Conservation (phyloP, 1,139 yeast genomes). For the Yamadazyma songkhlaensis region DNA sequence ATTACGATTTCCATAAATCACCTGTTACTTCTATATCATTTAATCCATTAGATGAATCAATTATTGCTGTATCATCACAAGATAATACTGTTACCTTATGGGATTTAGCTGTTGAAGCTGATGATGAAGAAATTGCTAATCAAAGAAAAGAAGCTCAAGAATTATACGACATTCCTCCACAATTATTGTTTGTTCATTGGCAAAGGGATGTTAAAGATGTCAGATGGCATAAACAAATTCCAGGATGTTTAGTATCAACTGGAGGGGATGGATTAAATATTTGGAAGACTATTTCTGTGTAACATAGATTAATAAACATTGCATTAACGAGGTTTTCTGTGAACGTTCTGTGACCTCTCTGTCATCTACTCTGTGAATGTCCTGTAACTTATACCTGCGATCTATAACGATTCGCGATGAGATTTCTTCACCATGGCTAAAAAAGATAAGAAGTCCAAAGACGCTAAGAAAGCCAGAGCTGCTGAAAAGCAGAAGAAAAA, state of each 20-base stretch:
- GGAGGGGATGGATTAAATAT: constrained; percentile 93
- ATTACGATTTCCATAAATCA: constrained; percentile 91
- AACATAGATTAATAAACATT: background rate
- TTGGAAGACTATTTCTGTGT: constrained; percentile 91
- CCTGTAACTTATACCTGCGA: no score
- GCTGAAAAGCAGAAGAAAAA: constrained; percentile 84
- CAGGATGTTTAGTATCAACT: constrained; percentile 91
- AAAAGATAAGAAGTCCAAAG: constrained; percentile 81
- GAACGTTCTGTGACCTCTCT: no score
- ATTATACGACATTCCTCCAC: constrained; percentile 91
- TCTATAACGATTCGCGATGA: background rate
- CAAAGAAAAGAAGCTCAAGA: constrained; percentile 74
- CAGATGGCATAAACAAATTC: constrained; percentile 96
- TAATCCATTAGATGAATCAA: constrained; percentile 93
- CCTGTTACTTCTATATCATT: constrained; percentile 92
- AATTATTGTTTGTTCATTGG: constrained; percentile 95
- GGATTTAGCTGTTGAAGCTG: constrained; percentile 97
- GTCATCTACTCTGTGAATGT: no score
- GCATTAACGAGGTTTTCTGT: no score
- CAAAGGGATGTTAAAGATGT: constrained; percentile 97
- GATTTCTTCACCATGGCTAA: constrained; percentile 59
- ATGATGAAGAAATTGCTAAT: constrained; percentile 86
- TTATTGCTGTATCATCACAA: constrained; percentile 92
- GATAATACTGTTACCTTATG: constrained; percentile 96
- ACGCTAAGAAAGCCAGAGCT: constrained; percentile 84